Base-by-base conservation (phyloP, 2,329 filamentous ascomycete species). In the Fusarium drepaniforme region DNA sequence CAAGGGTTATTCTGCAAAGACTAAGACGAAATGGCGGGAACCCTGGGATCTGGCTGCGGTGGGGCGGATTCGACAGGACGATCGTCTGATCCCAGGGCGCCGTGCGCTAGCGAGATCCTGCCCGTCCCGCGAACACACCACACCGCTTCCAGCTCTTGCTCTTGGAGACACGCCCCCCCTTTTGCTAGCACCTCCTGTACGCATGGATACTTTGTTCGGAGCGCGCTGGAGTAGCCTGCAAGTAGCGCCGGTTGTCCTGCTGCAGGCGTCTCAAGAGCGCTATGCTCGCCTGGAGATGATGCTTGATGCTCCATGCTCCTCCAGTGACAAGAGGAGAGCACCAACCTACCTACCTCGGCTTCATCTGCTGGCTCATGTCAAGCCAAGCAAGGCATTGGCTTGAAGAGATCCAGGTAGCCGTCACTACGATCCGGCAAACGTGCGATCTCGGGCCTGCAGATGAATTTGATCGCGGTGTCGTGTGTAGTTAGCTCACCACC, bases 21-120 rank as follows among this genome's bases (percentile, higher is more conserved):
- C 75, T 57, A 77, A 69, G 75, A 73, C 64, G 65, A 66, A 78
- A 71, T 75, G 68, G 73, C 76, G 77, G 74, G 74, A 78, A 75
- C 77, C 77, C 77, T 79, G 74, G 77, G 77, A 79, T 79, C 77
- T 79, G 77, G 75, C 77, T 77, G 71, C 49, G 67, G 76, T 77
- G 77, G 77, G 76, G 76, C 73, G 61, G 60, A 60, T 51, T 78
- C 70, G 71, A 78, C 74, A 78, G 66, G 74, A 71, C 77, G 77
- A 79, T 79, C 77, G 77, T 77, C 77, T 79, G 77, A 79, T 79
- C 77, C 74, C 68, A 75, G 77, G 70, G 68, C 76, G 66, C 66
- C 72, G 66, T 70, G 62, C 77, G 59, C 77, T 79, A 79, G 73
- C 72, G 61, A 79, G 77, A 79, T 79, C 76, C 77, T 79, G 77